These are phyloP conservation scores for Eucalyptus sp. DNA, from an alignment of 345 rosid species.

Conservation along the genomic window DNA sequence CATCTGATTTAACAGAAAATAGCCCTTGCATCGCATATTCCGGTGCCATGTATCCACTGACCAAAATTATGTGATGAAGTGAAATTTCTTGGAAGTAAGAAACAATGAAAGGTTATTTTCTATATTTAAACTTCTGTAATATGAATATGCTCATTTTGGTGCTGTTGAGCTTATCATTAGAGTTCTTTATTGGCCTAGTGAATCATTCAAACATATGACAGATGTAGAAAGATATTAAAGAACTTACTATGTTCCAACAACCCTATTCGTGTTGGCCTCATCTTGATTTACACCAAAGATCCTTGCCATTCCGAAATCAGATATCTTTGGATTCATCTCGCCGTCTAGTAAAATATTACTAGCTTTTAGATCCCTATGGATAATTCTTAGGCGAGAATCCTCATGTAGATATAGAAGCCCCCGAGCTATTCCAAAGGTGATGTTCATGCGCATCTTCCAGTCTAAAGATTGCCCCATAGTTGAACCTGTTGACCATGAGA, in stretches of 20 bases:
- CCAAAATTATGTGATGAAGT: not conserved
- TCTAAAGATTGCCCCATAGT: not conserved
- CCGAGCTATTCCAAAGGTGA: constrained; percentile 20
- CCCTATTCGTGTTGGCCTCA: constrained; percentile 10
- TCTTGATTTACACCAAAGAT: constrained; percentile 19
- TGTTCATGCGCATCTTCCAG: constrained; percentile 15
- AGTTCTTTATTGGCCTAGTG: not conserved
- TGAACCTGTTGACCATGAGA: not conserved
- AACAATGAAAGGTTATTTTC: not conserved
- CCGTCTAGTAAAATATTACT: constrained; percentile 9
- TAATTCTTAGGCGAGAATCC: constrained; percentile 22
- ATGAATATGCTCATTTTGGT: not conserved
- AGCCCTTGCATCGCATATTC: constrained; percentile 21
- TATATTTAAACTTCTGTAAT: not conserved
- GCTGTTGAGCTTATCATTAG: not conserved
- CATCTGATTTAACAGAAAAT: constrained; percentile 22
- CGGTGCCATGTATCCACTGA: constrained; percentile 27
- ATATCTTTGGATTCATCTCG: constrained; percentile 16
- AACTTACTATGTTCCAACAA: constrained; percentile 8
- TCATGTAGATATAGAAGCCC: constrained; percentile 29
- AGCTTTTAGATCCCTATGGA: constrained; percentile 18
- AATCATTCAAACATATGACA: not conserved
- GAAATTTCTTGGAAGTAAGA: not conserved
- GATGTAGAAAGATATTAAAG: not conserved
- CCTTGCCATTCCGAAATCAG: constrained; percentile 25